Conservation (phyloP, 2,329 filamentous ascomycete species). For the Lithohypha guttulata region DNA sequence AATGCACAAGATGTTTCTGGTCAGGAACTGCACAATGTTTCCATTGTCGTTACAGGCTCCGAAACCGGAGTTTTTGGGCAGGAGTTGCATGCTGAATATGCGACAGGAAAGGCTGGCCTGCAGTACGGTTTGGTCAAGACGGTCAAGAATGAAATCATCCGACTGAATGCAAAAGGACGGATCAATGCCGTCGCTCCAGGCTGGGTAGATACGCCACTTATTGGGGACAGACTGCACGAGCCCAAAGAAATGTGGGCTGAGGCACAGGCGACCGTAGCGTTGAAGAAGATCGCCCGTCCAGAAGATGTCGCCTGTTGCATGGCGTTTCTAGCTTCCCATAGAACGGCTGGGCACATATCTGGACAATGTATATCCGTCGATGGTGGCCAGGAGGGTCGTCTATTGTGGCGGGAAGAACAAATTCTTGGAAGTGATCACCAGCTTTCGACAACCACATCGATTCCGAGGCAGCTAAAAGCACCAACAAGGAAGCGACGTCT, state of each 20-base stretch:
- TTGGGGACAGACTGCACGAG: conserved; percentile 41
- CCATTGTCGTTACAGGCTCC: conserved; percentile 44
- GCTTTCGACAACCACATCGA: not conserved
- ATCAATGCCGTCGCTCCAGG: conserved; percentile 44
- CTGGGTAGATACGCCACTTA: conserved; percentile 39
- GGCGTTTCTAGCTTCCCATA: conserved; percentile 40
- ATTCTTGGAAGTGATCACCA: conserved; percentile 18
- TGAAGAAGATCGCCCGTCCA: conserved; percentile 39
- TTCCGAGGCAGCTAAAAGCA: not conserved
- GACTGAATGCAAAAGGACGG: conserved; percentile 39
- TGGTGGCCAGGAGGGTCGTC: conserved; percentile 41
- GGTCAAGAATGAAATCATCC: conserved; percentile 46
- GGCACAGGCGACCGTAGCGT: conserved; percentile 39
- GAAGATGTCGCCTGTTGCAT: conserved; percentile 40
- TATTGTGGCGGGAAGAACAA: conserved; percentile 40
- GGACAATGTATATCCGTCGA: conserved; percentile 44
- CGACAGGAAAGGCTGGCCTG: conserved; percentile 40
- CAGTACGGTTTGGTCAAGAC: conserved; percentile 43
- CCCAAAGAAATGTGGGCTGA: conserved; percentile 40
- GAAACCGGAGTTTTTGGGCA: conserved; percentile 43
- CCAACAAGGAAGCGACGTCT: conserved; percentile 10
- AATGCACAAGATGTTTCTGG: conserved; percentile 29
- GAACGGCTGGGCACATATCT: conserved; percentile 44
- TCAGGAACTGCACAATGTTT: conserved; percentile 38
- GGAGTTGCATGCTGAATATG: conserved; percentile 42